Base-by-base conservation (phyloP, 768 basidiomycete genomes). In the Termitomyces sp. region DNA sequence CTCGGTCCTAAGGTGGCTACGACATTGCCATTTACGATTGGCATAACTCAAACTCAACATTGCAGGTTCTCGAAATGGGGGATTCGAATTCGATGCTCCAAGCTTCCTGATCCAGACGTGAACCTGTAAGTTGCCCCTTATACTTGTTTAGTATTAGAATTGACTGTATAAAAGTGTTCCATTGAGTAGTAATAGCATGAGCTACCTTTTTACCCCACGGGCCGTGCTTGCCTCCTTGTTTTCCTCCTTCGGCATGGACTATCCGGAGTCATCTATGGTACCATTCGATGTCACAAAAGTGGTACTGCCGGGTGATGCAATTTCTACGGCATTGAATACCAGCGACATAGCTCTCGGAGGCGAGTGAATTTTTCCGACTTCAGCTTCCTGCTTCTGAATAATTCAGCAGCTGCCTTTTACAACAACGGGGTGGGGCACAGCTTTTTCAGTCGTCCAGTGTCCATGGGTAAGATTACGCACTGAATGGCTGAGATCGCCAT, bases 51-150 rank as follows among this genome's bases (percentile, higher is more conserved):
- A 39, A 40, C 43, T 16, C 12, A 7, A 23, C 41, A 11, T 48
- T 37, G 16, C 27, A 74, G 74, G 48, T 72, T 70, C 57, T 72
- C 75, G 16, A 64, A 70, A 54, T 76, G 76, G 76, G 76, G 76
- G 0, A 67, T 73, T 19, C 65, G 75, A 19, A 72, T 71, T 5
- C 69, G 67, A 35, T 78, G 76, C 57, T 55, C 60, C 16, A 71
- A 69, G 40, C 61, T 75, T 16, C 64, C 72, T 7, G 61, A 72
- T 41, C 58, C 63, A 2, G 39, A 61, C 4, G 55, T 54, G 4
- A 71, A 73, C 42, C 64, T 75, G 75, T 74, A 55, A 34, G 70
- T 60, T 23, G 35, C 34, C n/a, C 42, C n/a, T 10, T 19, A 30
- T 19, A 30, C 9, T 35, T 16, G 8, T 52, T 7, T 16, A 1